Evolutionary conservation across 2,329 filamentous ascomycete species (phyloP).

Genomic region (Fusarium buharicum): DNA sequence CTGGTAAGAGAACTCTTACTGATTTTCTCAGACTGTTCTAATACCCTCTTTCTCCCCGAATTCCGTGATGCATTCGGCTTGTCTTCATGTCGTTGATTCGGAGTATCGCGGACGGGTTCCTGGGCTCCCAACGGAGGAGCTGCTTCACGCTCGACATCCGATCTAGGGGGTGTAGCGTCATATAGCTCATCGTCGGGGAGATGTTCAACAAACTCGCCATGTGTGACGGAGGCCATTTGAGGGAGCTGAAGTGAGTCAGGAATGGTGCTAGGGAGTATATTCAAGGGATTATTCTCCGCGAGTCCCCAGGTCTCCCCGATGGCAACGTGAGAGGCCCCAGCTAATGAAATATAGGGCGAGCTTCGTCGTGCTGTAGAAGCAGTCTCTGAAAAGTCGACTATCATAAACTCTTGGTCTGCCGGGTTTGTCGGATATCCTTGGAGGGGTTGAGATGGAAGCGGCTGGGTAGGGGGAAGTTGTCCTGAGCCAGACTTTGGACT

Average conservation of each 20-base stretch:
- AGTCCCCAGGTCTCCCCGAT: constrained; percentile 34
- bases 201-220: constrained; percentile 23
- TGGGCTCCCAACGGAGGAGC: background rate
- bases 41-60: background rate
- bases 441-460: constrained; percentile 33
- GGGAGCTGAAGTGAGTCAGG: constrained; percentile 7
- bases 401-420: background rate
- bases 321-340: constrained; percentile 9
- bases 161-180: constrained; percentile 41
- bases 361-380: constrained; percentile 49
- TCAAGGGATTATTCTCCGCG: constrained; percentile 15
- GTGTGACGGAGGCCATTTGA: background rate
- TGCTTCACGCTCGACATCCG: constrained; percentile 1
- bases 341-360: constrained; percentile 40
- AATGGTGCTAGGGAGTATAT: background rate
- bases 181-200: constrained; percentile 46
- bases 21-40: background rate
- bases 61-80: constrained; percentile 7
- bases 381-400: constrained; percentile 52
- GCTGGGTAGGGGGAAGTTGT: constrained; percentile 48
- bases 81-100: background rate
- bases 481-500: constrained; percentile 41
- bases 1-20: background rate
- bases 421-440: background rate
- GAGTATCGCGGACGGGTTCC: background rate